Evolutionary conservation across 352 stramenopile species (phyloP), one percentile per base, ranked within the genome.

Genomic region (Globisporangium spiculum): DNA sequence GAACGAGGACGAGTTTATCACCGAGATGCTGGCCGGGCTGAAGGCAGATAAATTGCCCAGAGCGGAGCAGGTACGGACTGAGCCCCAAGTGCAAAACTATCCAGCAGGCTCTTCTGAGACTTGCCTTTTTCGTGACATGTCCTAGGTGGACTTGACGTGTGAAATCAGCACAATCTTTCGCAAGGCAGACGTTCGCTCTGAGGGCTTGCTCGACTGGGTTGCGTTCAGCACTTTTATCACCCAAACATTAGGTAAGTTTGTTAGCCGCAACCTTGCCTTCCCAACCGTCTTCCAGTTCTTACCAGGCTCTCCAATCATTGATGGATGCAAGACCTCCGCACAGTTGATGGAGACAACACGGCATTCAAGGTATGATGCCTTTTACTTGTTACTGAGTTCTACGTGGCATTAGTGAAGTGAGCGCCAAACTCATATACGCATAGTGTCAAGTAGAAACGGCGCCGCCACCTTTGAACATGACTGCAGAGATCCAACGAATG

Each of bases 211-310:
- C 14, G 81, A 68, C 1, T 90, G 79, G 79, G 70, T 72, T 3
- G 71, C 80, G n/a, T 83, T 90, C 50, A 80, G 74, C 63, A 71
- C 62, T 6, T 80, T 79, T n/a, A 70, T 86, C 36, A 75, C 76
- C 7, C 78, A 82, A 26, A 67, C 72, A 6, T 69, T 70, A 62
- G 79, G 79, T 88, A 63, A 9, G 32, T 20, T 18, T 59, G 14
- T 20, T 20, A 9, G 26, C 30, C 36, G 16, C n/a, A 27, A 57
- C 2, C 10, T 20, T 57, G 22, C 8, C 4, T 46, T 32, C 3
- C 52, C 5, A 26, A 34, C 22, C 20, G 12, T 32, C 2, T 9
- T 32, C 24, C 3, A 18, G n/a, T 9, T 8, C 52, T 30, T 4
- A 32, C 8, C 22, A 57, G 32, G 9, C 3, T 27, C 1, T 57